Evolutionary conservation across 768 basidiomycete species (phyloP).

Genomic region (Astraeus odoratus): DNA sequence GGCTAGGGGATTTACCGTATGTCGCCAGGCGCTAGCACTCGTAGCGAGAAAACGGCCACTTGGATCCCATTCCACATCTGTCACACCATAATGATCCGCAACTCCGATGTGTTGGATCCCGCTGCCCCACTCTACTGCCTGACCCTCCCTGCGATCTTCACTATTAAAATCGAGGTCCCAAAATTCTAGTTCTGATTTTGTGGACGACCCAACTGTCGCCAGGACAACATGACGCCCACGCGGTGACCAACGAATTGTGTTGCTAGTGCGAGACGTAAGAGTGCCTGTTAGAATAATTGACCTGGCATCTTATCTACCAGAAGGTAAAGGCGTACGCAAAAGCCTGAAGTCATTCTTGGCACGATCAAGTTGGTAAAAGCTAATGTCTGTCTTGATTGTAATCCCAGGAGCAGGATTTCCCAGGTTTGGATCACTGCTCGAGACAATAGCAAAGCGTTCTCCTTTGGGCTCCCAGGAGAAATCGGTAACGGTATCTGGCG

Average conservation of each 20-base stretch:
- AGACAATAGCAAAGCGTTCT: conserved; percentile 92
- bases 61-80: conserved; percentile 98
- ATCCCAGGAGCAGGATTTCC: conserved; percentile 85
- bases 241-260: conserved; percentile 95
- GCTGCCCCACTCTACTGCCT: conserved; percentile 68
- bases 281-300: conserved; percentile 42
- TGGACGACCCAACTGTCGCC: conserved; percentile 90
- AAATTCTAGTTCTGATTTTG: conserved; percentile 96
- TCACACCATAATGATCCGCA: conserved; percentile 94
- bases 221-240: conserved; percentile 93
- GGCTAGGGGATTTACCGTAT: conserved; percentile 54
- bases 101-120: conserved; percentile 81
- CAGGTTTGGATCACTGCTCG: conserved; percentile 88
- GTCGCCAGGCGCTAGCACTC: conserved; percentile 91
- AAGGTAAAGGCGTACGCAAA: conserved; percentile 52
- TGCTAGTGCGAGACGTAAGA: conserved; percentile 77
- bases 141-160: conserved; percentile 43
- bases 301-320: conserved; percentile 3
- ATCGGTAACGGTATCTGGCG: conserved; percentile 81
- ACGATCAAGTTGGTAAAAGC: conserved; percentile 92
- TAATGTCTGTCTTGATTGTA: conserved; percentile 93
- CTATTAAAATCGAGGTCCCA: conserved; percentile 95
- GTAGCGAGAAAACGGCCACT: conserved; percentile 90
- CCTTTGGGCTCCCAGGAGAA: conserved; percentile 99
- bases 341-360: conserved; percentile 91